These are phyloP conservation scores for Phaeosphaeria sp. DNA, from an alignment of 2,329 filamentous ascomycete genomes.

Conservation along the genomic window DNA sequence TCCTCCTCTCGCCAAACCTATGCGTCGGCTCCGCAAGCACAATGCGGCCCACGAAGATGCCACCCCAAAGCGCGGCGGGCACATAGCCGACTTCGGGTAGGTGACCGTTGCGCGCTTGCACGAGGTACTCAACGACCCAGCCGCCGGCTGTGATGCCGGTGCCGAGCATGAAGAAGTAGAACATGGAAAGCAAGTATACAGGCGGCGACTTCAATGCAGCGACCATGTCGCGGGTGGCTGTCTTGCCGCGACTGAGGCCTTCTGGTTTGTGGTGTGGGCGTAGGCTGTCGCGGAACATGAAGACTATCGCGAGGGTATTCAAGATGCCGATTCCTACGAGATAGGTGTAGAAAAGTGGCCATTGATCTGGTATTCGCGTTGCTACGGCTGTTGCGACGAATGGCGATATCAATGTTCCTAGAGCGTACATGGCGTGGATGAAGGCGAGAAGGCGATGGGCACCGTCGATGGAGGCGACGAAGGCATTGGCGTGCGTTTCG, in stretches of 20 bases:
- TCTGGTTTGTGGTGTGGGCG: conserved; percentile 20
- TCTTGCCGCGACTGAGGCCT: conserved; percentile 30
- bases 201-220: conserved; percentile 49
- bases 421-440: conserved; percentile 68
- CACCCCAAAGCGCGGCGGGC: conserved; percentile 64
- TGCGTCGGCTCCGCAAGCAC: not conserved
- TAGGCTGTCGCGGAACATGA: conserved; percentile 60
- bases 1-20: conserved; percentile 64
- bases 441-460: conserved; percentile 68
- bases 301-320: conserved; percentile 57
- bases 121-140: conserved; percentile 71
- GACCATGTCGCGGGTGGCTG: conserved; percentile 54
- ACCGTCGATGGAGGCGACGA: conserved; percentile 59
- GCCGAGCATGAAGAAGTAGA: conserved; percentile 70
- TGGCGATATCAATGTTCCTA: conserved; percentile 63
- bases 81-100: conserved; percentile 67
- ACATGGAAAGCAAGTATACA: conserved; percentile 66
- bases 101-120: conserved; percentile 64
- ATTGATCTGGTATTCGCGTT: conserved; percentile 54
- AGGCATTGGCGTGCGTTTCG: conserved; percentile 69
- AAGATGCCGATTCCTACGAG: conserved; percentile 60
- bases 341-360: conserved; percentile 65
- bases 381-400: conserved; percentile 51
- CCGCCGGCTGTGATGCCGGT: conserved; percentile 61
- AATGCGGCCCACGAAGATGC: conserved; percentile 53